Conservation (phyloP, 352 stramenopile genomes). For the Phytophthora pini region DNA sequence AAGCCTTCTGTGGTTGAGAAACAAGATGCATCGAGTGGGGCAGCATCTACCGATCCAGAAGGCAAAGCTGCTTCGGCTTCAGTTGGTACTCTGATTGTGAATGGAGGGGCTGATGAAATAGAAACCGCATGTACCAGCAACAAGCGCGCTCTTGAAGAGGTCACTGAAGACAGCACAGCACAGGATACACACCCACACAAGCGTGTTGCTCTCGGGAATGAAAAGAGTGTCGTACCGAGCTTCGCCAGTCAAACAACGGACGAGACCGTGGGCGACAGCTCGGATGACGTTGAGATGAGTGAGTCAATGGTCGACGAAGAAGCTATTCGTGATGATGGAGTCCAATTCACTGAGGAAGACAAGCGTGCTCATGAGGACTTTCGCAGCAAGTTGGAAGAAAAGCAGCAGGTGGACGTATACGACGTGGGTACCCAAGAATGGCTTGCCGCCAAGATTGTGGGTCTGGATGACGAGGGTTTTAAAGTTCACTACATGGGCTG, state of each 20-base stretch:
- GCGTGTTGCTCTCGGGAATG: conserved; percentile 21
- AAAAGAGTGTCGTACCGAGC: conserved; percentile 4
- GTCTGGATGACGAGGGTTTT: conserved; percentile 33
- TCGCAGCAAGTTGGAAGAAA: conserved; percentile 32
- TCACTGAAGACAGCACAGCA: conserved; percentile 1
- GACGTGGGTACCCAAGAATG: conserved; percentile 57
- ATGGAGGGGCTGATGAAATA: background rate
- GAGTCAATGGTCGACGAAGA: conserved; percentile 28
- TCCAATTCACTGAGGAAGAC: conserved; percentile 21
- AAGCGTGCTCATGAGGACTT: conserved; percentile 40
- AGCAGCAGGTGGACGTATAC: conserved; percentile 67
- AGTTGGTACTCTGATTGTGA: background rate
- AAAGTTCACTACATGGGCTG: conserved; percentile 75
- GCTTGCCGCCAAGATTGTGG: conserved; percentile 66
- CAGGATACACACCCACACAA: conserved; percentile 20
- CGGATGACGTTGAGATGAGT: conserved; percentile 44
- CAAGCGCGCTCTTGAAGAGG: conserved; percentile 30
- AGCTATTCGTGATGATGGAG: conserved; percentile 16
- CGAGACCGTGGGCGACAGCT: conserved; percentile 39
- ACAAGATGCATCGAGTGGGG: background rate
- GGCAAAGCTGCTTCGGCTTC: background rate
- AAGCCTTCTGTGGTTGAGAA: background rate
- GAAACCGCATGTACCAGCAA: conserved; percentile 1
- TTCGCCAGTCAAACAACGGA: conserved; percentile 31
- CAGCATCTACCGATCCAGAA: background rate